Evolutionary conservation across 495 filamentous ascomycete genomes (phyloP).

Genomic region (Chaetomium cochliodes): DNA sequence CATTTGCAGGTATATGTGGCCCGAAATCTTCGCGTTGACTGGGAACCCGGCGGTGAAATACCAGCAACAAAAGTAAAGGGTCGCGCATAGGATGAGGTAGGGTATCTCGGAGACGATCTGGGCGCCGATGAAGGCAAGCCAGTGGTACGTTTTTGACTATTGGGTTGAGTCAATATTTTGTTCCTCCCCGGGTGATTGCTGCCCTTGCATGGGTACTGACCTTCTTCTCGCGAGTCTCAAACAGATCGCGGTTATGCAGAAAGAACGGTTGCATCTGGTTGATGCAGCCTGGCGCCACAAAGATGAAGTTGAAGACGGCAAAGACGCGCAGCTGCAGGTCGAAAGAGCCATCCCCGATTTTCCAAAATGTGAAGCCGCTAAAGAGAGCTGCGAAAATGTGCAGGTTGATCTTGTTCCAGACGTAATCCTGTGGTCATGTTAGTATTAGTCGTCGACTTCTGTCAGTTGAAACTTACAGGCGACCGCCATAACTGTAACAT

Average conservation of each 20-base stretch:
- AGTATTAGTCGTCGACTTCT: conserved; percentile 45
- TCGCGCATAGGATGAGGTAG: conserved; percentile 54
- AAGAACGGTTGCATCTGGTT: conserved; percentile 67
- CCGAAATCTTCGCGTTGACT: conserved; percentile 24
- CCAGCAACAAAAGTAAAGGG: conserved; percentile 50
- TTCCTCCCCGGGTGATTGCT: neutral
- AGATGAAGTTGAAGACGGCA: conserved; percentile 64
- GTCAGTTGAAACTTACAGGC: neutral
- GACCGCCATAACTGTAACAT: conserved; percentile 62
- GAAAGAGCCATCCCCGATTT: conserved; percentile 58
- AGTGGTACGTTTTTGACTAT: conserved; percentile 67
- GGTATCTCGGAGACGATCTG: conserved; percentile 60
- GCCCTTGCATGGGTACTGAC: neutral
- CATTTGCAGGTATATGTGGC: conserved; percentile 6
- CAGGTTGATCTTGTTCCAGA: conserved; percentile 56
- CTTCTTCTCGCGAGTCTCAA: conserved; percentile 66
- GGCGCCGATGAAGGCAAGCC: conserved; percentile 55
- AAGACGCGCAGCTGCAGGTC: conserved; percentile 74
- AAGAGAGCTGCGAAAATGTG: conserved; percentile 53
- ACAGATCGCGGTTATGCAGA: conserved; percentile 65
- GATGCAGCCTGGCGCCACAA: conserved; percentile 47
- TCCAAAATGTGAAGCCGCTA: conserved; percentile 75
- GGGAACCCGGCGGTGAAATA: conserved; percentile 54
- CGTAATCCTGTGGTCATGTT: conserved; percentile 52
- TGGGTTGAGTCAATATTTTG: neutral